Evolutionary conservation across 2,329 filamentous ascomycete species (phyloP).

Genomic region (Nemania diffusa): DNA sequence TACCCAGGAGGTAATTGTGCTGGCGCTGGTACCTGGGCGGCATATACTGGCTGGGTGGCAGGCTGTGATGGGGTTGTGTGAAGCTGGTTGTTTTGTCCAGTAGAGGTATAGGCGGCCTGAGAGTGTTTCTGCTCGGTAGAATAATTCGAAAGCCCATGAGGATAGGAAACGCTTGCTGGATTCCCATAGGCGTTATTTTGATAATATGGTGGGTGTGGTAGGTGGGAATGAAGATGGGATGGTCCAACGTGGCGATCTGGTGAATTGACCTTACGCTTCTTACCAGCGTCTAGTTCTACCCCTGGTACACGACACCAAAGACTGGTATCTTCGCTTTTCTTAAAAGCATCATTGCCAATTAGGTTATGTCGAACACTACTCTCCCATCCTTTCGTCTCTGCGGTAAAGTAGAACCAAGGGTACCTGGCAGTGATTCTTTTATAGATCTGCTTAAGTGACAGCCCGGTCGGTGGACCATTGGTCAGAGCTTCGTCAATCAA

Average conservation of each 20-base stretch:
- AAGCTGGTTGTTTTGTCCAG: slow-evolving; percentile 39
- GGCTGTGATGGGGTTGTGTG: slow-evolving; percentile 42
- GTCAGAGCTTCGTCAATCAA: slow-evolving; percentile 69
- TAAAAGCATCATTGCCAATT: slow-evolving; percentile 70
- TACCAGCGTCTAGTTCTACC: slow-evolving; percentile 68
- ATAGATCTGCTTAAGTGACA: slow-evolving; percentile 71
- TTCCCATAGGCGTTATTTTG: slow-evolving; percentile 47
- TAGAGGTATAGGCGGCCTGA: slow-evolving; percentile 40
- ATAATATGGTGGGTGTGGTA: slow-evolving; percentile 47
- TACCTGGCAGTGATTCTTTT: slow-evolving; percentile 69
- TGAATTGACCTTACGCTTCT: slow-evolving; percentile 67
- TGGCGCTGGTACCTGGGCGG: slow-evolving; percentile 45
- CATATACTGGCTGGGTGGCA: slow-evolving; percentile 41
- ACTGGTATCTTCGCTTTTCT: slow-evolving; percentile 66
- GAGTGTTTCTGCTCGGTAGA: slow-evolving; percentile 41
- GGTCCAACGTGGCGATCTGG: slow-evolving; percentile 57
- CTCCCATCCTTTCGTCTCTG: slow-evolving; percentile 73
- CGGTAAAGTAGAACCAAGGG: slow-evolving; percentile 68
- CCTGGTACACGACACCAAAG: slow-evolving; percentile 68
- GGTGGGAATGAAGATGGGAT: slow-evolving; percentile 46
- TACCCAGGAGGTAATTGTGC: slow-evolving; percentile 46
- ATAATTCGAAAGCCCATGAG: slow-evolving; percentile 41
- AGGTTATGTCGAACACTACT: slow-evolving; percentile 73
- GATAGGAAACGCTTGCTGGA: slow-evolving; percentile 38
- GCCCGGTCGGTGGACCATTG: slow-evolving; percentile 63